Conservation (phyloP, 495 filamentous ascomycete species). For the Xylaria cubensis region DNA sequence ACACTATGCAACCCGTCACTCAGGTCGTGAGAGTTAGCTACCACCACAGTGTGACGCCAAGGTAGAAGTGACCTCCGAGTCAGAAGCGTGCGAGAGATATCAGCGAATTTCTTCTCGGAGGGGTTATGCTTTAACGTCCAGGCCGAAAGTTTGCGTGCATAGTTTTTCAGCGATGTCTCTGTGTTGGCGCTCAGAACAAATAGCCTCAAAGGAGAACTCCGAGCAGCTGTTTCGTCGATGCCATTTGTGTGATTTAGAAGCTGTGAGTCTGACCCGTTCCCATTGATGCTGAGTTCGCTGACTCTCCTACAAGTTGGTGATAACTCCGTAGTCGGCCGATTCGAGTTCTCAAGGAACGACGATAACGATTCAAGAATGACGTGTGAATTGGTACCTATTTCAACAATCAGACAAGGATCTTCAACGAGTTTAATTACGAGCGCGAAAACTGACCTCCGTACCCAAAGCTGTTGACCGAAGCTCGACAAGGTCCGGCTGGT, state of each 20-base stretch:
- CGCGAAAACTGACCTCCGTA: constrained; percentile 40
- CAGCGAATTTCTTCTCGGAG: constrained; percentile 1
- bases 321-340: constrained; percentile 16
- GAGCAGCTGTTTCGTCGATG: background rate
- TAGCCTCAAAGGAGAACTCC: background rate
- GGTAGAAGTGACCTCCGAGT: constrained; percentile 44
- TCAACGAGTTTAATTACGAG: background rate
- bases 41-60: constrained; percentile 43
- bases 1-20: constrained; percentile 33
- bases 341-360: constrained; percentile 21
- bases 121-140: background rate
- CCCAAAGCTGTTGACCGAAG: constrained; percentile 49
- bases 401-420: background rate
- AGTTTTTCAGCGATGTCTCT: constrained; percentile 38
- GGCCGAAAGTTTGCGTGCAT: background rate
- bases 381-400: constrained; percentile 40
- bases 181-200: constrained; percentile 13
- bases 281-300: too few relatives aligned
- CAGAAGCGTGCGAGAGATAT: constrained; percentile 46
- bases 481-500: constrained; percentile 37
- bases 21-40: constrained; percentile 37
- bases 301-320: too few relatives aligned
- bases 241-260: constrained; percentile 7
- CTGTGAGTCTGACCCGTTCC: background rate
- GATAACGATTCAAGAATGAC: constrained; percentile 37